Evolutionary conservation across 306 rosid genomes (phyloP).

Genomic region (Vigna reflexopilosa): DNA sequence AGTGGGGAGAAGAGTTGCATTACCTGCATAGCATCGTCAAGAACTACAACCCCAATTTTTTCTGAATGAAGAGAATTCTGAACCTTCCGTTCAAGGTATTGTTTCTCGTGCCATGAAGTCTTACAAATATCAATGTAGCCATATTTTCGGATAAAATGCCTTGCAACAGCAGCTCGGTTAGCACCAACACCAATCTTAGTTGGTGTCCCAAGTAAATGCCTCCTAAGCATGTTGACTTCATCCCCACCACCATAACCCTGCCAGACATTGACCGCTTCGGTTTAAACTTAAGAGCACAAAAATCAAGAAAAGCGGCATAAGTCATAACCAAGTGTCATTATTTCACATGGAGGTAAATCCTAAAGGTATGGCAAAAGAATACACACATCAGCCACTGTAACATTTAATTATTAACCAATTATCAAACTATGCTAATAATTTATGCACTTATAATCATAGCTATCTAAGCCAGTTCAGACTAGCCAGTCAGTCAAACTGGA

Average conservation of each 20-base stretch:
- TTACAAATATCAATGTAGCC: constrained; percentile 63
- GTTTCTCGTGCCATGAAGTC: constrained; percentile 43
- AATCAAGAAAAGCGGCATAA: no score
- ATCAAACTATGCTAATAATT: neutral
- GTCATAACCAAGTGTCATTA: neutral
- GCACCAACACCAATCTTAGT: constrained; percentile 82
- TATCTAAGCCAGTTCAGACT: neutral
- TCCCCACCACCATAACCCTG: constrained; percentile 99
- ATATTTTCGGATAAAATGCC: constrained; percentile 58
- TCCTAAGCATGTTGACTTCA: constrained; percentile 86
- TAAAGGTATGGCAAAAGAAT: neutral
- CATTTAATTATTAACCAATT: neutral
- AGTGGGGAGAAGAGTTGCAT: neutral
- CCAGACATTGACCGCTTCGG: neutral
- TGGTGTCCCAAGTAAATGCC: constrained; percentile 75
- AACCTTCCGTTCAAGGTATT: constrained; percentile 36
- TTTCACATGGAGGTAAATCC: neutral
- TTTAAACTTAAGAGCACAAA: no score
- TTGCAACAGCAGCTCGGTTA: constrained; percentile 70
- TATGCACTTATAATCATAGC: neutral
- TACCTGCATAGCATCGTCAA: constrained; percentile 99
- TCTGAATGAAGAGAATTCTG: constrained; percentile 49
- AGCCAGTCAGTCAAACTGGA: neutral
- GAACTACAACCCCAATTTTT: constrained; percentile 70
- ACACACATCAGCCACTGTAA: constrained; percentile 2